Conservation (phyloP, 768 basidiomycete species). For the Tylopilus sp. region DNA sequence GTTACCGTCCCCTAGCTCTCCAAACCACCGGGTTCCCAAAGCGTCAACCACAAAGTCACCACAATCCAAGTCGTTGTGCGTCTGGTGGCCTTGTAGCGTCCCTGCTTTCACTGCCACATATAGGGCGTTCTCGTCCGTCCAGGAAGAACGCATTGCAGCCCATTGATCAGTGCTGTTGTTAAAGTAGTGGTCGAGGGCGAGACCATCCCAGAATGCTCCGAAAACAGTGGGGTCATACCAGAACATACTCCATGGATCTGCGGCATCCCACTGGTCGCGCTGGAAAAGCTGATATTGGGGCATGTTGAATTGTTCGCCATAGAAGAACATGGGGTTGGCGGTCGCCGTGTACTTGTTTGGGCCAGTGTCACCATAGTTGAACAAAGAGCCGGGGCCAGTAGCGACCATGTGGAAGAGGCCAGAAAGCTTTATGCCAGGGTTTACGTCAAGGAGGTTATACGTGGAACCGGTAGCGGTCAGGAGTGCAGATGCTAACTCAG, state of each 20-base stretch:
- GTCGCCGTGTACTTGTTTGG: slow-evolving; percentile 95
- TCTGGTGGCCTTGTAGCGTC: slow-evolving; percentile 76
- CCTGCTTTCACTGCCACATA: slow-evolving; percentile 92
- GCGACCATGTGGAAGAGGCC: slow-evolving; percentile 90
- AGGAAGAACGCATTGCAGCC: slow-evolving; percentile 88
- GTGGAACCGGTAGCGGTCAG: slow-evolving; percentile 82
- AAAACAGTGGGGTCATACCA: slow-evolving; percentile 86
- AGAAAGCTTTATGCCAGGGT: slow-evolving; percentile 69
- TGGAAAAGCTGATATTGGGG: slow-evolving; percentile 85
- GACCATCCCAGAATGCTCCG: slow-evolving; percentile 91
- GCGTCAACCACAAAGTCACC: slow-evolving; percentile 97
- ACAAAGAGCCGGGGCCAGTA: slow-evolving; percentile 79
- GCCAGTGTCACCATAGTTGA: slow-evolving; percentile 60
- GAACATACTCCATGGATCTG: slow-evolving; percentile 86
- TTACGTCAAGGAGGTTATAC: slow-evolving; percentile 65
- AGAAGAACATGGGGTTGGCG: slow-evolving; percentile 84
- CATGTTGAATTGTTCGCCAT: slow-evolving; percentile 61
- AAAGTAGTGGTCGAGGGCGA: slow-evolving; percentile 82
- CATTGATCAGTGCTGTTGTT: slow-evolving; percentile 70
- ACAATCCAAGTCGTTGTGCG: slow-evolving; percentile 90
- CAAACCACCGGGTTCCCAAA: slow-evolving; percentile 89
- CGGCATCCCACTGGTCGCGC: slow-evolving; percentile 80
- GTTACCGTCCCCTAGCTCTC: slow-evolving; percentile 88
- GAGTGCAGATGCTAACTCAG: slow-evolving; percentile 84
- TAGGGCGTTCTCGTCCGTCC: slow-evolving; percentile 82